These are phyloP conservation scores for Phlebopus sp. DNA, from an alignment of 1,284 basidiomycete species.

Conservation along the genomic window DNA sequence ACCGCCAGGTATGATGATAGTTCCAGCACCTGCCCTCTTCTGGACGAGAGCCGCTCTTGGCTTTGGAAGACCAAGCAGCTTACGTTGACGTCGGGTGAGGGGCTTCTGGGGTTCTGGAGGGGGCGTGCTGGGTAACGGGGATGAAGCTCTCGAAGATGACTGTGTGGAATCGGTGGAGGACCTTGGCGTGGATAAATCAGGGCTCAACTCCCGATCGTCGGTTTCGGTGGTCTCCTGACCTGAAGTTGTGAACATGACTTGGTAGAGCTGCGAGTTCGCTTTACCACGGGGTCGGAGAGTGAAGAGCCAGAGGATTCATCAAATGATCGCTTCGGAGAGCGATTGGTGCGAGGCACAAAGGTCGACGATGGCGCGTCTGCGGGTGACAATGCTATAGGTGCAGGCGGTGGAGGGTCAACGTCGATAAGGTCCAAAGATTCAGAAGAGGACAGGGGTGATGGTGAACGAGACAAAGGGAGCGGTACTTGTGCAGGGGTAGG, in stretches of 20 bases:
- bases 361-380: constrained; percentile 26
- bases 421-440: constrained; percentile 29
- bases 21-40: constrained; percentile 40
- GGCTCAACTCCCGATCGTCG: constrained; percentile 39
- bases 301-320: constrained; percentile 56
- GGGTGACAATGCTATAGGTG: constrained; percentile 20
- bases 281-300: constrained; percentile 42
- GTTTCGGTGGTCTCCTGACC: constrained; percentile 22
- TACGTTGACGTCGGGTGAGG: constrained; percentile 65
- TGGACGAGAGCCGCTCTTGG: constrained; percentile 32
- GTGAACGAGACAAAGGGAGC: constrained; percentile 44
- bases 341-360: constrained; percentile 34
- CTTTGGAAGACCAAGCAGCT: constrained; percentile 63
- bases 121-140: constrained; percentile 32
- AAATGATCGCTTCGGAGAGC: constrained; percentile 66
- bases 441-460: constrained; percentile 38
- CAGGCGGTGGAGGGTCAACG: constrained; percentile 28
- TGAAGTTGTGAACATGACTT: constrained; percentile 19
- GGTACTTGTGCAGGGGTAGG: constrained; percentile 35
- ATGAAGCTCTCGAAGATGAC: constrained; percentile 43
- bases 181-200: constrained; percentile 41
- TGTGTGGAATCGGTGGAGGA: constrained; percentile 38
- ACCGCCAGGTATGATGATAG: constrained; percentile 59
- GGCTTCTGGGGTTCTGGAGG: constrained; percentile 34
- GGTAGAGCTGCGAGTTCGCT: constrained; percentile 39